Percentiles rank a stretch among this genome's conserved stretches.
Conservation (phyloP, 495 filamentous ascomycete genomes). For the Lasiosphaeris hirsuta region DNA sequence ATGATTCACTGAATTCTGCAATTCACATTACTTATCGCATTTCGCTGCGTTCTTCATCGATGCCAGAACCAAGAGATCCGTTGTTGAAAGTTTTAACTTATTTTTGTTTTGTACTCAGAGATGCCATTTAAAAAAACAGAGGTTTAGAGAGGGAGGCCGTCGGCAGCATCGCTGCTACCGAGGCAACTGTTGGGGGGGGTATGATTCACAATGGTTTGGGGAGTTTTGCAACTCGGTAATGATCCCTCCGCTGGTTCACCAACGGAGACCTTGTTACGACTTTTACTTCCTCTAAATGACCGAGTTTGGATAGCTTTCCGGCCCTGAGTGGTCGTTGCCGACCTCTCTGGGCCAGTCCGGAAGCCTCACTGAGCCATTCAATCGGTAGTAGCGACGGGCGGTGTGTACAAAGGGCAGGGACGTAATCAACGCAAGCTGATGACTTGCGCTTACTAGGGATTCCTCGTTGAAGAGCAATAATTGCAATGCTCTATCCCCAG, state of each 20-base stretch:
- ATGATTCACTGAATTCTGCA: constrained; percentile 73
- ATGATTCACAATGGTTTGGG: constrained; percentile 32
- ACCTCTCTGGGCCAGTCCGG: constrained; percentile 62
- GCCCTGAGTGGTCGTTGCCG: constrained; percentile 61
- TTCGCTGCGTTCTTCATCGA: constrained; percentile 72
- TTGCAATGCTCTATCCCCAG: constrained; percentile 77
- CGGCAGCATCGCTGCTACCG: constrained; percentile 19
- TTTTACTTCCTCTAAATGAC: constrained; percentile 76
- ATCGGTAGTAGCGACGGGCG: constrained; percentile 70
- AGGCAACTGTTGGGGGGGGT: constrained; percentile 38
- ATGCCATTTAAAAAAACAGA: background rate
- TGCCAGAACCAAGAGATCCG: constrained; percentile 69
- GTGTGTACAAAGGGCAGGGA: constrained; percentile 72
- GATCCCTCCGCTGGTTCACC: constrained; percentile 69
- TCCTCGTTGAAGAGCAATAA: constrained; percentile 79
- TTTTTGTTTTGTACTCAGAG: constrained; percentile 34
- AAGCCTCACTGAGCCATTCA: constrained; percentile 73
- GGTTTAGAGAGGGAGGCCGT: background rate
- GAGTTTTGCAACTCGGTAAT: constrained; percentile 49
- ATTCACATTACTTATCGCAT: constrained; percentile 74
- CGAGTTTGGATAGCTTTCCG: constrained; percentile 70
- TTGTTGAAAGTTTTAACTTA: constrained; percentile 68
- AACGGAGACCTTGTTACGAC: constrained; percentile 75
- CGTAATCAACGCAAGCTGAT: constrained; percentile 73
- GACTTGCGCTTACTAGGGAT: constrained; percentile 72